phyloP scores from a whole-genome alignment of 495 filamentous ascomycete genomes.

The Podospora australis region DNA sequence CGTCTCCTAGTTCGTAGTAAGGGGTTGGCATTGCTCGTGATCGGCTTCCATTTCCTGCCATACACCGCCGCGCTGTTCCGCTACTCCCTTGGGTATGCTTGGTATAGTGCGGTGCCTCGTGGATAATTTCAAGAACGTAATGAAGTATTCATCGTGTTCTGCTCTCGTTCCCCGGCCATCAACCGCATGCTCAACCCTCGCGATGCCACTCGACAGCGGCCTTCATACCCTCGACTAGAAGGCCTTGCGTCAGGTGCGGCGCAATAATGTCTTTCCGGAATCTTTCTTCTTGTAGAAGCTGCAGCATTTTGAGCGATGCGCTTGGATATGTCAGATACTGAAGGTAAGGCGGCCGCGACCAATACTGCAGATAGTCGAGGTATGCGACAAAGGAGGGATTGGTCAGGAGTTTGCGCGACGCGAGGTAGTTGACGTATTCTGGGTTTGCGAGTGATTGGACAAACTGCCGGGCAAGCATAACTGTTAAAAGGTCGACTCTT shows the following conservation, averaged over 20 bases:
- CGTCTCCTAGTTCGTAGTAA: no score
- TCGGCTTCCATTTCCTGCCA: no score
- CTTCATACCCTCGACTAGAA: conserved; percentile 55
- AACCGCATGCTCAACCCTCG: conserved; percentile 16
- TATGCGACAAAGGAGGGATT: conserved; percentile 70
- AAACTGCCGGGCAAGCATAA: conserved; percentile 61
- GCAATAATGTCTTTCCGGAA: conserved; percentile 79
- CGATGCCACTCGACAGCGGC: conserved; percentile 42
- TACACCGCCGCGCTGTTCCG: no score
- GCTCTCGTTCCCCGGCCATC: neutral
- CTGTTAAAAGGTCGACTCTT: no score
- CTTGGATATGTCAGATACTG: conserved; percentile 78
- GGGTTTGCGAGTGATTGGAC: conserved; percentile 83
- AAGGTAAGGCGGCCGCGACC: conserved; percentile 70
- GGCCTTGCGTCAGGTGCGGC: conserved; percentile 58
- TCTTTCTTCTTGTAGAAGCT: conserved; percentile 73
- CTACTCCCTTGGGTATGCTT: no score
- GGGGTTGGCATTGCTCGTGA: no score
- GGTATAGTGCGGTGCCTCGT: no score
- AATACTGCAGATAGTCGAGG: conserved; percentile 80
- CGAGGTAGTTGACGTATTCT: conserved; percentile 76
- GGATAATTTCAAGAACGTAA: no score
- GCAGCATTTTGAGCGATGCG: conserved; percentile 72
- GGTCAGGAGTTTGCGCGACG: conserved; percentile 55
- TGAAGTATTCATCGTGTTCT: conserved; percentile 4